Conservation (phyloP, 2,329 filamentous ascomycete species). For the Colletotrichum sp. region DNA sequence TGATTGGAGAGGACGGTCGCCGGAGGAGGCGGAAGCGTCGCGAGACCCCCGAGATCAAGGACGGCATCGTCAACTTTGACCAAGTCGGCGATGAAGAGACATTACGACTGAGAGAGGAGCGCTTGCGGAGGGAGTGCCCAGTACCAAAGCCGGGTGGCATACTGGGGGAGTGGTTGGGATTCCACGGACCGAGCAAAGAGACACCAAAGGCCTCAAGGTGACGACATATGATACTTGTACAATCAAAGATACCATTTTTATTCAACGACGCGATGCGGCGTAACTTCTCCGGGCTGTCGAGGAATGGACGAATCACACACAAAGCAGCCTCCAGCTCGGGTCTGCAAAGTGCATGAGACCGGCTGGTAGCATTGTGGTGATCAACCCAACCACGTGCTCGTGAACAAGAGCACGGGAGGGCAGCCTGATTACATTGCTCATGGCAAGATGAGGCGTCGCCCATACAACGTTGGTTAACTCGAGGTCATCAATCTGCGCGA, state of each 20-base stretch:
- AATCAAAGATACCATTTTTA: conserved; percentile 16
- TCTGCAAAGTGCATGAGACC: neutral
- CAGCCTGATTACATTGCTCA: neutral
- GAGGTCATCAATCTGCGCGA: neutral
- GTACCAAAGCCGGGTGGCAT: conserved; percentile 88
- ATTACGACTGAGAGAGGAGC: conserved; percentile 36
- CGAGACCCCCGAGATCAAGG: conserved; percentile 42
- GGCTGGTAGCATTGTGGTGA: neutral
- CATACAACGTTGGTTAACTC: neutral
- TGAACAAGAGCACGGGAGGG: neutral
- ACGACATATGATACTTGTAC: conserved; percentile 10
- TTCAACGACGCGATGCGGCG: neutral
- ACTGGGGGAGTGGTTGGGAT: conserved; percentile 77
- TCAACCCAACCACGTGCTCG: neutral
- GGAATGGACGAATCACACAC: neutral
- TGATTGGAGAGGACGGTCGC: conserved; percentile 50
- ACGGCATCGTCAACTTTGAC: conserved; percentile 55
- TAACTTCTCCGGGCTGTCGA: neutral
- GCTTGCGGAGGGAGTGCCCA: conserved; percentile 77
- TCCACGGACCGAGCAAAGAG: conserved; percentile 44
- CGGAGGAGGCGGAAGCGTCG: conserved; percentile 47
- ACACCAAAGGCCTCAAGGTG: neutral
- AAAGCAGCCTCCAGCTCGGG: neutral
- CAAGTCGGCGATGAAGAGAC: conserved; percentile 40
- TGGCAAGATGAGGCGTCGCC: neutral